Evolutionary conservation across 176 grass and related monocot species (phyloP), one percentile per base, ranked within the genome.

Genomic region (Rhynchospora tenuis): DNA sequence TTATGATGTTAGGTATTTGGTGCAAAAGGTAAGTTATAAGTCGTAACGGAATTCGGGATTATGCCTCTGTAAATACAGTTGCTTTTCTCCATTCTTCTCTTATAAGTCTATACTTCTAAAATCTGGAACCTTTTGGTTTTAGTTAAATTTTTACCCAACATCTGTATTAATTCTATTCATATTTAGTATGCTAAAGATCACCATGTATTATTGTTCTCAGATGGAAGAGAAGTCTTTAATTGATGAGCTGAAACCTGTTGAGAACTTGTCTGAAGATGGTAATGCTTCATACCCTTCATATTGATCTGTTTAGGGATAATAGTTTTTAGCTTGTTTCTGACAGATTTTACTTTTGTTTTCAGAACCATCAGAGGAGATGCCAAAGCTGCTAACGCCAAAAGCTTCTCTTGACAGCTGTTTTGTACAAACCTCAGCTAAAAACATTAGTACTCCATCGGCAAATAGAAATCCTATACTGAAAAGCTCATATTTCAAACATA

Each of bases 401-500:
- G 51, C 45, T 83, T 74, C 54, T 90, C 29, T 44, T 48, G 63
- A 73, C 19, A 63, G 82, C 47, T 62, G 10, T 20, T 80, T 80
- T 43, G 17, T 74, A 63, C 50, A 43, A 52, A 50, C 60, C 83
- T 68, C 58, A 80, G 64, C 42, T 33, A 83, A 90, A 87, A 79
- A 44, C 58, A 88, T 13, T 63, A 62, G 38, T 80, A 79, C 58
- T 51, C 62, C 64, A 56, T 80, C 78, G 19, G 82, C 23, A 45
- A 77, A 88, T 65, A 94, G 86, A 88, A 89, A 88, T 74, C 44
- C 84, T 50, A 82, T 83, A 46, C 83, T 87, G 24, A 89, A 78
- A 83, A 98, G 90, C 87, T 82, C 84, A 55, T 94, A 91, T 81
- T 98, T 98, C 73, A 94, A 85, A n/a, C 80, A 84, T 55, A 87